Evolutionary conservation across 179 eudicot genomes (phyloP).

Genomic region (Silene coronaria): DNA sequence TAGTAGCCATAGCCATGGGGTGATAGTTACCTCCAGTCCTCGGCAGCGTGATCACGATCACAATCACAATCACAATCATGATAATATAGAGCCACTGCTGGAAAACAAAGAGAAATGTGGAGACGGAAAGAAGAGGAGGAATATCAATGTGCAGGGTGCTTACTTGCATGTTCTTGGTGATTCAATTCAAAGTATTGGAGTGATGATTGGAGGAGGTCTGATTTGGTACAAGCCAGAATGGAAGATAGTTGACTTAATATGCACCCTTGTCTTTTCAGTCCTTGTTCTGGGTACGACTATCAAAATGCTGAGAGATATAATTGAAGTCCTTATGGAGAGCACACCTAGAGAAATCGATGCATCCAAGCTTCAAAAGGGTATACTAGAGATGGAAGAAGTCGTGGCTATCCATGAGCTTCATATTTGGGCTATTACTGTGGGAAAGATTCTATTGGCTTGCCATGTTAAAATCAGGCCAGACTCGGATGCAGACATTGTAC

Average conservation of each 20-base stretch:
- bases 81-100: constrained; percentile 44
- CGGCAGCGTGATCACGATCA: constrained; percentile 28
- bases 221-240: constrained; percentile 86
- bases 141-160: constrained; percentile 84
- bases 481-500: constrained; percentile 65
- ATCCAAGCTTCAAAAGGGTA: constrained; percentile 64
- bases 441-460: constrained; percentile 78
- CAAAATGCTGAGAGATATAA: constrained; percentile 67
- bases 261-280: constrained; percentile 71
- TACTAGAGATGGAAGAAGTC: constrained; percentile 77
- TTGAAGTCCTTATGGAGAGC: constrained; percentile 92
- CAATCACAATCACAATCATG: constrained; percentile 21
- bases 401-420: constrained; percentile 85
- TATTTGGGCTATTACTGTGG: constrained; percentile 96
- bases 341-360: constrained; percentile 93
- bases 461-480: constrained; percentile 70
- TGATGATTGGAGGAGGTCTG: constrained; percentile 84
- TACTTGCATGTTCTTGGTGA: constrained; percentile 92
- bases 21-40: no score
- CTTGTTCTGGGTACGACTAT: constrained; percentile 72
- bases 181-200: constrained; percentile 83
- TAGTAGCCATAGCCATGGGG: no score
- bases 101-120: constrained; percentile 14
- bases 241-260: constrained; percentile 77
- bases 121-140: constrained; percentile 31